A percentile compares a stretch with the other conserved stretches of the same genome.
phyloP scores from a whole-genome alignment of 805 yeast genomes.

The Clavispora carvajalis region DNA sequence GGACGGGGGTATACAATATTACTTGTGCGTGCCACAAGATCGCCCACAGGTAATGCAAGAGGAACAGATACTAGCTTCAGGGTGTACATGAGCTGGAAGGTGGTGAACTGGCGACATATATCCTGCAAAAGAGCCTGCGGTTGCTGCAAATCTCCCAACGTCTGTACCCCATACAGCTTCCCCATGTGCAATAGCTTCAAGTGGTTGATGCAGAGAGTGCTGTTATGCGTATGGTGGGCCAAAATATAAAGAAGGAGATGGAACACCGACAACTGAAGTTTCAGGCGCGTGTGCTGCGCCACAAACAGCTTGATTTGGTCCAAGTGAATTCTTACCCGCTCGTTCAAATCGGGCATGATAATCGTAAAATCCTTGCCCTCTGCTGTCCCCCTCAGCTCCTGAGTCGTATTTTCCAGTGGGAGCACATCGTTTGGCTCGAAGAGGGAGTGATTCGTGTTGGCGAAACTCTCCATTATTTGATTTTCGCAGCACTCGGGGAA shows the following conservation, averaged over 20 bases:
- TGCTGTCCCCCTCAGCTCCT: background rate
- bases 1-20: background rate
- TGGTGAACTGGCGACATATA: constrained; percentile 5
- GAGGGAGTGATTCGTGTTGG: too few species aligned
- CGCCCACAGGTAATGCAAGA: background rate
- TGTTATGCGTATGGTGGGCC: constrained; percentile 3
- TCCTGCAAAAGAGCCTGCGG: constrained; percentile 5
- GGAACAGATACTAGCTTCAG: constrained; percentile 4
- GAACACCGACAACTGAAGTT: constrained; percentile 2
- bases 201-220: constrained; percentile 5
- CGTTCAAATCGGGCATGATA: constrained; percentile 11
- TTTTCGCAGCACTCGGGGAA: background rate
- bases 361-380: constrained; percentile 2
- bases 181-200: constrained; percentile 14
- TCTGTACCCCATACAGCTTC: constrained; percentile 7
- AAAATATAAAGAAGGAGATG: constrained; percentile 13
- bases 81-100: constrained; percentile 11
- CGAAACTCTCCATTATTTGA: background rate
- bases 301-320: constrained; percentile 9
- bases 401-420: background rate
- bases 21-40: constrained; percentile 1
- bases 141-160: constrained; percentile 5
- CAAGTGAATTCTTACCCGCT: constrained; percentile 3
- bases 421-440: background rate
- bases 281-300: background rate